These are phyloP conservation scores for Mallotus repandus DNA, from an alignment of 441 rosid species.

Conservation along the genomic window DNA sequence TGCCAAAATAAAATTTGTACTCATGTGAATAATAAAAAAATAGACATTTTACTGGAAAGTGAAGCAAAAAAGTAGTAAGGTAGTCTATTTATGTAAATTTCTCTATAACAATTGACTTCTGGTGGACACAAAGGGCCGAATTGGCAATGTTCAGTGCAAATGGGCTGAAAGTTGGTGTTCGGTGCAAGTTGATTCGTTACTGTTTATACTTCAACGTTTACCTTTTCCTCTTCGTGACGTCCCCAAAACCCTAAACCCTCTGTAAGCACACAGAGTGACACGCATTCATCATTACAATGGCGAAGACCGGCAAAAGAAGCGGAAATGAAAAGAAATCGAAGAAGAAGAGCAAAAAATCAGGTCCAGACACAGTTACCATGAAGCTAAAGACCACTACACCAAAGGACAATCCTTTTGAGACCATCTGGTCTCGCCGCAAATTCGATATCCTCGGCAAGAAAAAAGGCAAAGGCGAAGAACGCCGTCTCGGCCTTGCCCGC, in stretches of 20 bases:
- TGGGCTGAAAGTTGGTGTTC: too few relatives aligned
- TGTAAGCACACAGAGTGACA: neutral
- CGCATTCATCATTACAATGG: constrained; percentile 36
- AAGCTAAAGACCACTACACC: constrained; percentile 39
- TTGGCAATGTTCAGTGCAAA: too few relatives aligned
- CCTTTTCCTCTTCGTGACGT: too few relatives aligned
- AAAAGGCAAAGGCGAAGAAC: constrained; percentile 78
- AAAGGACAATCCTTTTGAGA: constrained; percentile 71
- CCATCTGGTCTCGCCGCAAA: constrained; percentile 84
- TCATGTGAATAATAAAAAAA: too few relatives aligned
- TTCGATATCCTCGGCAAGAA: constrained; percentile 83
- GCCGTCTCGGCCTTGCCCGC: constrained; percentile 64
- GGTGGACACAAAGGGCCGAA: too few relatives aligned
- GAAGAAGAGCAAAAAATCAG: constrained; percentile 40
- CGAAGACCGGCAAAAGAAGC: constrained; percentile 33
- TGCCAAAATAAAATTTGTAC: too few relatives aligned
- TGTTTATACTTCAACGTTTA: too few relatives aligned
- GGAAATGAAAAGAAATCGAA: constrained; percentile 29
- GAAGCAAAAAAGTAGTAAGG: too few relatives aligned
- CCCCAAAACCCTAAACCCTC: constrained; percentile 9
- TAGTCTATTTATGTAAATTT: too few relatives aligned
- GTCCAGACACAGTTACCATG: constrained; percentile 63
- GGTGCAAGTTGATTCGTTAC: too few relatives aligned
- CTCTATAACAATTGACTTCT: too few relatives aligned
- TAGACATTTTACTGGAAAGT: too few relatives aligned